Base-by-base conservation (phyloP, 805 yeast species). In the Lachancea lanzarotensis region DNA sequence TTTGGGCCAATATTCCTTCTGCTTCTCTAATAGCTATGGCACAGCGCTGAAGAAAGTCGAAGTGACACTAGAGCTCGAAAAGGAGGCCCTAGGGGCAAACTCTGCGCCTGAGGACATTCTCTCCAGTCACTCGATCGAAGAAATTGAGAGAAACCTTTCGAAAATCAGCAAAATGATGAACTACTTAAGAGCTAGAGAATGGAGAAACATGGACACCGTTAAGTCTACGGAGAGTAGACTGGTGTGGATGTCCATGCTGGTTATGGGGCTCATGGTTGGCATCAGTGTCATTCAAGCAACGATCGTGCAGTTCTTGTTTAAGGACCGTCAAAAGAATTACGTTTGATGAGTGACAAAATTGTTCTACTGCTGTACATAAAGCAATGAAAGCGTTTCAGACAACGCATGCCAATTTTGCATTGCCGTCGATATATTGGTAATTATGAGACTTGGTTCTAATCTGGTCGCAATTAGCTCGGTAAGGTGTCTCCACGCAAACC, bases 151-250 rank as follows among this genome's bases (percentile, higher is more conserved):
- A 54, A 80, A 78, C 60, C 68, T 79, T 57, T 78, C 74, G 53
- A 79, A 75, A 49, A 74, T 79, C 51, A 73, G 70, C 52, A 76
- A 74, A 60, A 69, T 78, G 67, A 70, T 91, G 67, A 87, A 84
- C 59, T 88, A 93, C 67, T 81, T 91, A 70, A 88, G 89, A 73
- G 89, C 97, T 15, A 84, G 99, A 72, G 95, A 90, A 72, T 84
- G 87, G 78, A 82, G 99, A 73, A 93, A 93, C 70, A 93, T 89
- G 77, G 84, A 91, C 41, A 87, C 96, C 35, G 96, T 87, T 51
- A 73, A 74, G 64, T 78, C 87, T 41, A 87, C 95, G 27, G 86
- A 82, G 58, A 70, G 81, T 16, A 79, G 95, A 61, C 75, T 87
- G 48, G 82, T 84, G 60, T 86, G 82, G 76, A 77, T 85, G 59